Conservation (phyloP, 805 yeast species). For the Torulaspora quercuum region DNA sequence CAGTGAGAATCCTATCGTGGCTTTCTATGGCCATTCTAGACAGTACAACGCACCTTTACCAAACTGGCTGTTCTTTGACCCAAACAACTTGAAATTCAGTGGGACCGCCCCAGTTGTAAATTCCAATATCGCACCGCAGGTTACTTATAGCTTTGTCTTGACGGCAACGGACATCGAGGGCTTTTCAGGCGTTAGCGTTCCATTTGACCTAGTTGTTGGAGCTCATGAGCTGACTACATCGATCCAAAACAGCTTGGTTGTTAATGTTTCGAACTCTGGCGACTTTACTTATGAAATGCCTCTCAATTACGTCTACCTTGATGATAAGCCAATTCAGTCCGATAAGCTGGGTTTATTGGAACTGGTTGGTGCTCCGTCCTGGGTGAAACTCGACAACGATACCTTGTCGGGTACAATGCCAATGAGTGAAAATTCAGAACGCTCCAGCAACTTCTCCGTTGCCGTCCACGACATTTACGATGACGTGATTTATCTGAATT, state of each 20-base stretch:
- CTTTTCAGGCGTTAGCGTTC: constrained; percentile 63
- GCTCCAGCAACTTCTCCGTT: constrained; percentile 45
- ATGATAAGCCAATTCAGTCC: constrained; percentile 47
- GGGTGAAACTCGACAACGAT: constrained; percentile 48
- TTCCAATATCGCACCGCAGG: constrained; percentile 85
- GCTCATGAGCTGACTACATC: constrained; percentile 79
- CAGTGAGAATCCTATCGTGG: constrained; percentile 46
- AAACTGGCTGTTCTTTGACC: constrained; percentile 77
- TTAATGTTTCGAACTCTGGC: constrained; percentile 67
- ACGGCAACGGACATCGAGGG: constrained; percentile 79
- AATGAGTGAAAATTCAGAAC: constrained; percentile 37
- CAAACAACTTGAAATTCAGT: constrained; percentile 57
- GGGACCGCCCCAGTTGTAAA: constrained; percentile 89
- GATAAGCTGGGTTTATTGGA: constrained; percentile 54
- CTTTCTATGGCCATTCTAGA: constrained; percentile 75
- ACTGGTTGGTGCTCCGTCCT: constrained; percentile 54
- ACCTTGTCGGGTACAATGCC: constrained; percentile 59
- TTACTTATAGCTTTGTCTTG: constrained; percentile 61
- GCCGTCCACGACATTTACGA: constrained; percentile 57
- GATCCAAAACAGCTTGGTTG: constrained; percentile 49
- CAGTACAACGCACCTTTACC: constrained; percentile 82
- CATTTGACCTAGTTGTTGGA: constrained; percentile 76
- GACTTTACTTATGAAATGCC: constrained; percentile 58
- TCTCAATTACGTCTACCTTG: constrained; percentile 57
- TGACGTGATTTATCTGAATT: constrained; percentile 57